Conservation (phyloP, 2,329 filamentous ascomycete species). For the Exophiala sp. region DNA sequence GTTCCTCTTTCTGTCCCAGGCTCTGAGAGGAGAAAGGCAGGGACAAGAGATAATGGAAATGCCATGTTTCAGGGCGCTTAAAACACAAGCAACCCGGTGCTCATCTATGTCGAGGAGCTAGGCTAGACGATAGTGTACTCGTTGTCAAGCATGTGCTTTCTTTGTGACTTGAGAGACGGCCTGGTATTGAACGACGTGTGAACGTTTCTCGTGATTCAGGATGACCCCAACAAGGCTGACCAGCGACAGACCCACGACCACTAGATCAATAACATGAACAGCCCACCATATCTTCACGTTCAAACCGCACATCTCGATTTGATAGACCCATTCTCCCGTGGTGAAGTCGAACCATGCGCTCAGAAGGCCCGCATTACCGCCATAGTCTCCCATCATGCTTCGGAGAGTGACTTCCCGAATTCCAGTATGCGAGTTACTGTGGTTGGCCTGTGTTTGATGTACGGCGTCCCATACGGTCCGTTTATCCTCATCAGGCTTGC, state of each 20-base stretch:
- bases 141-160: neutral
- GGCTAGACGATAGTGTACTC: neutral
- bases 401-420: slow-evolving; percentile 86
- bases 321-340: slow-evolving; percentile 70
- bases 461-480: slow-evolving; percentile 14
- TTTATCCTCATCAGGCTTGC: slow-evolving; percentile 32
- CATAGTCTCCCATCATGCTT: slow-evolving; percentile 97
- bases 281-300: slow-evolving; percentile 92
- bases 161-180: neutral
- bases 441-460: slow-evolving; percentile 10
- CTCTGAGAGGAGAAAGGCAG: no score
- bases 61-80: no score
- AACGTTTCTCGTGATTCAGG: neutral
- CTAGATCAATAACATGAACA: slow-evolving; percentile 67
- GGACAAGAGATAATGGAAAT: no score
- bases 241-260: slow-evolving; percentile 35
- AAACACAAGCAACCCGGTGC: no score
- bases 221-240: slow-evolving; percentile 4
- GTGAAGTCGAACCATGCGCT: slow-evolving; percentile 81
- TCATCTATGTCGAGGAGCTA: no score
- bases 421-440: slow-evolving; percentile 43
- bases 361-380: slow-evolving; percentile 83
- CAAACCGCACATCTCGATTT: slow-evolving; percentile 70
- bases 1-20: no score
- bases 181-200: neutral